Conservation (phyloP, 352 stramenopile species). For the Pythium brassicae region DNA sequence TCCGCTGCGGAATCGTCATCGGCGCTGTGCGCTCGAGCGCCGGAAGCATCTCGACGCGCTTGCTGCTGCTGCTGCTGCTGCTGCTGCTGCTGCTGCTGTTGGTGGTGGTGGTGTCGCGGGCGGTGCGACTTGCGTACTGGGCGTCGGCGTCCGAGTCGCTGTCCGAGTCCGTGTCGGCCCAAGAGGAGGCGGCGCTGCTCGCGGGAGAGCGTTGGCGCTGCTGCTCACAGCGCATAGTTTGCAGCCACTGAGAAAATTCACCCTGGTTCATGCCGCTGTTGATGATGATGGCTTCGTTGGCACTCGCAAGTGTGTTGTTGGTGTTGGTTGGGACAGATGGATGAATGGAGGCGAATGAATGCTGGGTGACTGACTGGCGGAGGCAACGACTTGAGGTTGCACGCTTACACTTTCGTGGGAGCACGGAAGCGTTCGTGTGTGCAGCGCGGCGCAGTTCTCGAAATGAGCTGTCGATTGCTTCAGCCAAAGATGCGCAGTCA, state of each 20-base stretch:
- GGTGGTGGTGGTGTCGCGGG: not conserved
- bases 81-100: no score
- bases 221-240: conserved; percentile 26
- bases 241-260: conserved; percentile 52
- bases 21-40: conserved; percentile 34
- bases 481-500: no score
- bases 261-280: not conserved
- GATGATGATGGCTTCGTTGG: not conserved
- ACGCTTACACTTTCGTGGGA: no score
- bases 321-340: not conserved
- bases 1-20: conserved; percentile 44
- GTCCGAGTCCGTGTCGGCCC: conserved; percentile 59
- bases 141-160: conserved; percentile 21
- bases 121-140: conserved; percentile 2
- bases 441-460: conserved; percentile 13
- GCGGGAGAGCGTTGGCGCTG: conserved; percentile 8
- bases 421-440: not conserved
- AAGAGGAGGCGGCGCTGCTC: conserved; percentile 25
- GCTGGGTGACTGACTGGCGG: not conserved
- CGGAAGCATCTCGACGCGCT: conserved; percentile 9
- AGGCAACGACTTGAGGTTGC: no score
- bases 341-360: not conserved
- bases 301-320: no score
- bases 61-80: no score
- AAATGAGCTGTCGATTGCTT: conserved; percentile 35